These are phyloP conservation scores for Boletellus sp. DNA, from an alignment of 1,284 basidiomycete genomes.

Conservation along the genomic window DNA sequence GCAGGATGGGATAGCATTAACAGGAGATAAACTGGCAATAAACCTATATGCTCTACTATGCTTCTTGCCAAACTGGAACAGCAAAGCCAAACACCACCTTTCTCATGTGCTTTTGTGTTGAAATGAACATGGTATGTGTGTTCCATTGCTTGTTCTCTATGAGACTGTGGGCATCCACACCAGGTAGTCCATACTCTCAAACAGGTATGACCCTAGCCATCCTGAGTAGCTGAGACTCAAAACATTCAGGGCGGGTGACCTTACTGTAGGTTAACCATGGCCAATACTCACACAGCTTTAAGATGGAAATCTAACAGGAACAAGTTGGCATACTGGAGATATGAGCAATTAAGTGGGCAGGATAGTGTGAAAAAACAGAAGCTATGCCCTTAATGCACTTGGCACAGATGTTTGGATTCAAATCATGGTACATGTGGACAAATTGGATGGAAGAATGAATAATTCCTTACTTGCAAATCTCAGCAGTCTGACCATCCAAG, in stretches of 20 bases:
- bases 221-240: constrained; percentile 88
- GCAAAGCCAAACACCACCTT: constrained; percentile 82
- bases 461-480: constrained; percentile 68
- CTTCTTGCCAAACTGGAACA: constrained; percentile 76
- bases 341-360: constrained; percentile 79
- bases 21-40: no score
- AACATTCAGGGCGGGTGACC: constrained; percentile 88
- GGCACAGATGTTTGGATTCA: constrained; percentile 86
- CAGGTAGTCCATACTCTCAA: constrained; percentile 74
- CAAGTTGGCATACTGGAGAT: constrained; percentile 94
- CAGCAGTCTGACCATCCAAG: constrained; percentile 70
- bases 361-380: constrained; percentile 85
- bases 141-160: constrained; percentile 82
- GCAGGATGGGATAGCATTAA: no score
- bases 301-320: constrained; percentile 90
- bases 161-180: constrained; percentile 80
- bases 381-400: constrained; percentile 94
- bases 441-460: constrained; percentile 16
- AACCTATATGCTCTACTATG: constrained; percentile 59
- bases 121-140: constrained; percentile 81
- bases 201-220: constrained; percentile 93
- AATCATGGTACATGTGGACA: constrained; percentile 87
- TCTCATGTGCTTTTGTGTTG: constrained; percentile 81
- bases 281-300: constrained; percentile 83
- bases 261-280: constrained; percentile 74